Percentiles rank a stretch among this genome's conserved stretches.
Evolutionary conservation across 192 early-diverging fungal species (phyloP).

Genomic region (Geranomyces michiganensis): DNA sequence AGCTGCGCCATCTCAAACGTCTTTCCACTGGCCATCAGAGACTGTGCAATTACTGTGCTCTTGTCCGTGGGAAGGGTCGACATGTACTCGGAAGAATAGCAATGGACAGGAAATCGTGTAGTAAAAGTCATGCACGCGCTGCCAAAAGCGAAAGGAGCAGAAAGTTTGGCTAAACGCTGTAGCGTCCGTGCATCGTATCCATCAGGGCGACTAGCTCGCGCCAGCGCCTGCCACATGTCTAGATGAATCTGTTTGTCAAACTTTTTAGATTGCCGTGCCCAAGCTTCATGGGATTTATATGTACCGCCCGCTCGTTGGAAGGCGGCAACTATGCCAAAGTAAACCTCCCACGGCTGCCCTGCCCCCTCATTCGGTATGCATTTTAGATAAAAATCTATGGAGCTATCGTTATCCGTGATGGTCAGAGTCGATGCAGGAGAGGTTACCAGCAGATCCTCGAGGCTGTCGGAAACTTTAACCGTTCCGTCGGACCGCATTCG

Average conservation of each 20-base stretch:
- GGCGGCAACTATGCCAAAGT: slow-evolving; percentile 11
- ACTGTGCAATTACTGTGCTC: slow-evolving; percentile 10
- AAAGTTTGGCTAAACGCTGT: slow-evolving; percentile 4
- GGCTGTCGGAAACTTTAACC: slow-evolving; percentile 1
- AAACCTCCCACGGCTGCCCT: slow-evolving; percentile 17
- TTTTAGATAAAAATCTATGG: slow-evolving; percentile 10
- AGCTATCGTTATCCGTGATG: slow-evolving; percentile 11
- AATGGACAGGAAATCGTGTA: slow-evolving; percentile 11
- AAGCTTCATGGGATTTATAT: neutral
- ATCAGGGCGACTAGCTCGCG: neutral
- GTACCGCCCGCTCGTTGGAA: slow-evolving; percentile 12
- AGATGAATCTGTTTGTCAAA: slow-evolving; percentile 1
- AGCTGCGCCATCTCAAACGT: slow-evolving; percentile 11
- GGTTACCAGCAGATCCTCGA: slow-evolving; percentile 10
- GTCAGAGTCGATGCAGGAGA: slow-evolving; percentile 8
- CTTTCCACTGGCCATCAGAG: slow-evolving; percentile 14
- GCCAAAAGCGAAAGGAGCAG: slow-evolving; percentile 12
- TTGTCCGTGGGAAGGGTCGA: neutral
- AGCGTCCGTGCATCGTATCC: slow-evolving; percentile 17
- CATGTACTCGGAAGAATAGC: slow-evolving; percentile 9
- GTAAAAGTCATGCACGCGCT: slow-evolving; percentile 1
- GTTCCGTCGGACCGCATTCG: slow-evolving; percentile 4
- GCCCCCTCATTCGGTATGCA: slow-evolving; percentile 14
- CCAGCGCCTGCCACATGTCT: slow-evolving; percentile 4
- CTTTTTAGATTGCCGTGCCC: slow-evolving; percentile 5